phyloP scores from a whole-genome alignment of 208 protist genomes.

The Leishmania aethiopica region DNA sequence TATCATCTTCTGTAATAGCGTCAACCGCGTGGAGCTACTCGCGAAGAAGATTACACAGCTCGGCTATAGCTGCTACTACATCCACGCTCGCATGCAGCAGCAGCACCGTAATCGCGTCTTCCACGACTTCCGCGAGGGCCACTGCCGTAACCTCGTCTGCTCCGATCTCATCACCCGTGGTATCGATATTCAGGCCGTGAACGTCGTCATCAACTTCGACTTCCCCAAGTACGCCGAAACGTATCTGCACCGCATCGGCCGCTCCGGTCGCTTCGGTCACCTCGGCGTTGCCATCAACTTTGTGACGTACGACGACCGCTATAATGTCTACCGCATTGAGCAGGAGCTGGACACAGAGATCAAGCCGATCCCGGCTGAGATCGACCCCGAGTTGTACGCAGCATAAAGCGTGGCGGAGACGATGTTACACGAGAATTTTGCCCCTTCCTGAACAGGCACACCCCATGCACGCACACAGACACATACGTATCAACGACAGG shows the following conservation, averaged over 20 bases:
- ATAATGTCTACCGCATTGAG: conserved; percentile 98
- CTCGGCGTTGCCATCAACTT: conserved; percentile 99
- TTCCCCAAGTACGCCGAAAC: conserved; percentile 98
- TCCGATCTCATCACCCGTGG: conserved; percentile 99
- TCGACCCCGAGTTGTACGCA: conserved; percentile 96
- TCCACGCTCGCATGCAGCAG: conserved; percentile 99
- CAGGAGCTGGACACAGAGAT: conserved; percentile 99
- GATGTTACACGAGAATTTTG: background rate
- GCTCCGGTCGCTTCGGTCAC: conserved; percentile 97
- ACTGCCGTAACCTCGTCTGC: conserved; percentile 98
- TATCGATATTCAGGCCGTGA: conserved; percentile 99
- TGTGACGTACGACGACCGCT: conserved; percentile 97
- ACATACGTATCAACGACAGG: conserved; percentile 4
- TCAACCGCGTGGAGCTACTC: conserved; percentile 99
- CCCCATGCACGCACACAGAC: conserved; percentile 5
- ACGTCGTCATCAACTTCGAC: conserved; percentile 99
- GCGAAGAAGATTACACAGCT: conserved; percentile 99
- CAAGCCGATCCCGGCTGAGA: conserved; percentile 97
- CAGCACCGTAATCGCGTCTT: conserved; percentile 98
- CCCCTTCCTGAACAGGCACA: background rate
- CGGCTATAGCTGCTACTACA: conserved; percentile 99
- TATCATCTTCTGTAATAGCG: conserved; percentile 99
- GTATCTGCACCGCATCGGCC: conserved; percentile 98
- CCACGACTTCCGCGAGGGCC: conserved; percentile 98
- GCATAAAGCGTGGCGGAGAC: conserved; percentile 39